Evolutionary conservation across 805 yeast genomes (phyloP), one percentile per base, ranked within the genome.

Genomic region (Pichia kluyveri): DNA sequence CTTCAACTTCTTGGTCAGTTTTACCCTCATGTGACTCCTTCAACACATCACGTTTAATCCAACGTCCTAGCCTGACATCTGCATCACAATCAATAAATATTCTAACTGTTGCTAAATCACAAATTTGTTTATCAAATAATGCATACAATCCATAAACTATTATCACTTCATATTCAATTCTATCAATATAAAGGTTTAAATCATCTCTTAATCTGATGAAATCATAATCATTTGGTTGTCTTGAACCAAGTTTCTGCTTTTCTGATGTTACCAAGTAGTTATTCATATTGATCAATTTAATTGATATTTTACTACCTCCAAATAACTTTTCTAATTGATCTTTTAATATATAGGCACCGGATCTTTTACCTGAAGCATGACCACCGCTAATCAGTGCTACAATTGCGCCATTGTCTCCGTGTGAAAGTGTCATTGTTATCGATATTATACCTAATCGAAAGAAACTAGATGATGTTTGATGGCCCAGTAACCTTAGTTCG

Each of bases 1-100:
- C 1, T 26, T 15, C 32, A 19, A 17, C 19, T 15, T 43, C 41
- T n/a, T 23, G 30, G 8, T 8, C 39, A 1, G 23, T 12, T 40
- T 27, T 26, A 55, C 30, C 15, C 1, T 8, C 14, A 36, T 32
- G 14, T 40, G 28, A 17, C n/a, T 42, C 43, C 11, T 11, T 3
- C 18, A 50, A 27, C 14, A 65, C 54, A 32, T 63, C 69, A 42
- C 67, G 54, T 47, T 71, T 68, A 42, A 86, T 82, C 84, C 93
- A 79, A 54, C 95, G 75, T n/a, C 87, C 81, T 39, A 90, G 68
- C 47, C 96, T 68, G 6, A 84, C 79, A 62, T 90, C 98, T 1
- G 91, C 80, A 63, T 90, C 97, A 52, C 88, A 76, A 54, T 86
- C 93, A 15, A 90, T 72, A 56, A 83, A 90, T 2, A 90, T 78